Percentiles rank a stretch among this genome's conserved stretches.
Evolutionary conservation across 2,329 filamentous ascomycete genomes (phyloP).

Genomic region (Fusarium proliferatum): DNA sequence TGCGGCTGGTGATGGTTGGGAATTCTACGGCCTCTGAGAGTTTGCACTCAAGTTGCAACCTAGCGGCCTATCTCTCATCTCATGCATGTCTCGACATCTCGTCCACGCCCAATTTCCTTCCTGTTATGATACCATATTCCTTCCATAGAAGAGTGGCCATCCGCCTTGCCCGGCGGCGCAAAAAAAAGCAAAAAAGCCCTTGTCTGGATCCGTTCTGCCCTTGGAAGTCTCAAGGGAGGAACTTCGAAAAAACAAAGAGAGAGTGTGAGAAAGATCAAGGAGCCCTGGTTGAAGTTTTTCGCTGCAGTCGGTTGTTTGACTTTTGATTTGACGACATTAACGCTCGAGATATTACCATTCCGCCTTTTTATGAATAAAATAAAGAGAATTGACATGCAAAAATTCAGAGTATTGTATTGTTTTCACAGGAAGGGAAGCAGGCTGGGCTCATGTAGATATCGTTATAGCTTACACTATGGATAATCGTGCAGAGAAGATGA

Average conservation of each 20-base stretch:
- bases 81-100: constrained; percentile 11
- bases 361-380: constrained; percentile 32
- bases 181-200: constrained; percentile 5
- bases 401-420: constrained; percentile 19
- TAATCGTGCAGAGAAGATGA: constrained; percentile 6
- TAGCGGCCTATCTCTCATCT: background rate
- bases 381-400: constrained; percentile 29
- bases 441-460: constrained; percentile 25
- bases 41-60: background rate
- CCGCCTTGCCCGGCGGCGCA: constrained; percentile 26
- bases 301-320: constrained; percentile 4
- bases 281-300: constrained; percentile 17
- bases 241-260: background rate
- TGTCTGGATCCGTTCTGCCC: constrained; percentile 17
- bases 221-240: constrained; percentile 15
- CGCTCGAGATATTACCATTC: constrained; percentile 4
- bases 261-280: constrained; percentile 20
- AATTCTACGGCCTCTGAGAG: constrained; percentile 69
- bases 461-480: constrained; percentile 21
- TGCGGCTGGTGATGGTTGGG: constrained; percentile 67
- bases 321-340: constrained; percentile 1
- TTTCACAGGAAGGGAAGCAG: background rate
- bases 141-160: constrained; percentile 44
- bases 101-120: constrained; percentile 43
- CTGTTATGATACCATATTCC: constrained; percentile 48